Conservation (phyloP, 148 eudicot species). For the Linanthus parryae region DNA sequence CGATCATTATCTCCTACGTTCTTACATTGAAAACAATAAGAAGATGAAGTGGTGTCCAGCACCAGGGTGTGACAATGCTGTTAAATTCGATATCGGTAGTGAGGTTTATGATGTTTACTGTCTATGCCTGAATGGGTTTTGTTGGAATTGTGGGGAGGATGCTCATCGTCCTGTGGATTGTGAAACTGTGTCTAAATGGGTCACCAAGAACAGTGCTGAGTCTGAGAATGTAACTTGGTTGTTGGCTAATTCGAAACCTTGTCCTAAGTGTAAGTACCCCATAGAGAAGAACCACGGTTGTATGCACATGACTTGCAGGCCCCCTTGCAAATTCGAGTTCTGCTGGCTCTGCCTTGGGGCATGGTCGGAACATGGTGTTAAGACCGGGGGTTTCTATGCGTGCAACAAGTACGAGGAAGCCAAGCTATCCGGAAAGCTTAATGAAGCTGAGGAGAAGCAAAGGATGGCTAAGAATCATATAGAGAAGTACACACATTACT, state of each 20-base stretch:
- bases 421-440: no score
- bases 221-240: conserved; percentile 72
- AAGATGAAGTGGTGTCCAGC: conserved; percentile 7
- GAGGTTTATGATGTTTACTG: background rate
- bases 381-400: no score
- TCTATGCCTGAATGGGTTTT: background rate
- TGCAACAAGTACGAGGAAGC: conserved; percentile 20
- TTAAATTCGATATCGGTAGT: background rate
- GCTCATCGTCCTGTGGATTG: conserved; percentile 3
- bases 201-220: conserved; percentile 46
- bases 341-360: conserved; percentile 64
- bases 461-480: conserved; percentile 39
- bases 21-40: background rate
- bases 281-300: conserved; percentile 74
- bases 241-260: conserved; percentile 64
- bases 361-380: conserved; percentile 40
- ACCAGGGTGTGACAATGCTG: background rate
- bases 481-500: conserved; percentile 38
- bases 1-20: background rate
- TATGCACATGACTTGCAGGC: conserved; percentile 66
- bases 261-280: conserved; percentile 72
- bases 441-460: conserved; percentile 33
- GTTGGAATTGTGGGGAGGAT: conserved; percentile 8
- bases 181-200: background rate
- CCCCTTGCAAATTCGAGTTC: conserved; percentile 60